Base-by-base conservation (phyloP, 371 early-diverging fungal genomes). In the Mucor mucedo region DNA sequence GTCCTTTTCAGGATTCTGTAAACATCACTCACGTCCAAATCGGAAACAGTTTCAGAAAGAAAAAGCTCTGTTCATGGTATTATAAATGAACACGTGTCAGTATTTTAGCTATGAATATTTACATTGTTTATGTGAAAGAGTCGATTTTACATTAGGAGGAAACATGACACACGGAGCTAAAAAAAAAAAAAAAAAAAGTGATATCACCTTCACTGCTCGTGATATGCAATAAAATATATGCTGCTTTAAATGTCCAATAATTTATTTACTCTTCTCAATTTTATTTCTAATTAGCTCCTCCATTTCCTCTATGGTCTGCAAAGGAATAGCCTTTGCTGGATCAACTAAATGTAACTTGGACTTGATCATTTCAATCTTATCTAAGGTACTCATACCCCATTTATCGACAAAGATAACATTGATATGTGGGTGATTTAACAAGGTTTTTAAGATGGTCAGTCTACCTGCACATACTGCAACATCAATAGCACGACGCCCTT, bases 401-500 rank as follows among this genome's bases (percentile, higher is more conserved):
- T 71, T 70, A 50, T 82, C 83, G 7, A 30, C 45, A 0, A 55
- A 44, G 6, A 44, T 52, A 2, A 69, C 14, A 33, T 78, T 53
- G 35, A 77, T 16, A 28, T 63, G 58, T 1, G 70, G 56, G 21
- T 76, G 62, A 30, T 63, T 72, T 11, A 79, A 52, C 6, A 83
- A 47, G 3, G 63, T 56, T 44, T 75, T 74, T n/a, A 83, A 40
- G n/a, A 77, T 60, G 3, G 71, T 50, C 8, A 75, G n/a, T 21
- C 71, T 70, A 2, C 76, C 77, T 42, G 71, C 61, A n/a, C 60
- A 62, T 3, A 75, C 69, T 28, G 80, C 83, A 8, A 80, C 65
- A 59, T 80, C 77, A 13, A 78, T 40, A 3, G 74, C 80, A 29
- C 68, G 70, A n/a, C 69, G 72, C 3, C 67, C 74, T 52, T 79